phyloP scores from a whole-genome alignment of 306 rosid species.

The Pterocarpus santalinus region DNA sequence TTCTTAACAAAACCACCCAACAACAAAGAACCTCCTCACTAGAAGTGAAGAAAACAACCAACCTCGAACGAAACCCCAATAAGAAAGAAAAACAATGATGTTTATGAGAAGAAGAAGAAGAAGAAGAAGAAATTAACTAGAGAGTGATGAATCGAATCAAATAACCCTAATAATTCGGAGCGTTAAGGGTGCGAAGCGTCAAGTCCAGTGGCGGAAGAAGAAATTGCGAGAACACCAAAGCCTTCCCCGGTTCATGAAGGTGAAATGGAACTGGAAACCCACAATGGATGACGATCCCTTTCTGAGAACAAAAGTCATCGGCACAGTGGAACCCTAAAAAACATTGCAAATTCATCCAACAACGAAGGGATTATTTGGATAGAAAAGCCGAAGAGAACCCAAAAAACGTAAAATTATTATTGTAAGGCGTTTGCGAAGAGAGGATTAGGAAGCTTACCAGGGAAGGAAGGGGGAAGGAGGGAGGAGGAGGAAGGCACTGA shows the following conservation, averaged over 20 bases:
- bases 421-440: background rate
- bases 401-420: background rate
- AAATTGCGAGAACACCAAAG: conserved; percentile 56
- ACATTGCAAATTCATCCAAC: conserved; percentile 44
- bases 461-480: conserved; percentile 48
- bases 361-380: background rate
- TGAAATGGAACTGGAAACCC: conserved; percentile 46
- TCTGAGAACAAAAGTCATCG: conserved; percentile 58
- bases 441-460: conserved; percentile 54
- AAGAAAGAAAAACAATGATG: background rate
- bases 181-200: conserved; percentile 7
- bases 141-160: background rate
- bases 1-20: conserved; percentile 13
- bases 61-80: background rate
- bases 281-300: conserved; percentile 47
- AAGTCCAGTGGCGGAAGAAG: conserved; percentile 68
- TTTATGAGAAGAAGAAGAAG: background rate
- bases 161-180: conserved; percentile 39
- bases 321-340: conserved; percentile 58
- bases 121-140: background rate
- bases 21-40: conserved; percentile 5
- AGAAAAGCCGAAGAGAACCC: too few species aligned
- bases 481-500: background rate
- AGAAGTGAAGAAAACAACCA: conserved; percentile 11
- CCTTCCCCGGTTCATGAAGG: conserved; percentile 61